Evolutionary conservation across 176 grass and related monocot genomes (phyloP).

Genomic region (Pharus latifolius): DNA sequence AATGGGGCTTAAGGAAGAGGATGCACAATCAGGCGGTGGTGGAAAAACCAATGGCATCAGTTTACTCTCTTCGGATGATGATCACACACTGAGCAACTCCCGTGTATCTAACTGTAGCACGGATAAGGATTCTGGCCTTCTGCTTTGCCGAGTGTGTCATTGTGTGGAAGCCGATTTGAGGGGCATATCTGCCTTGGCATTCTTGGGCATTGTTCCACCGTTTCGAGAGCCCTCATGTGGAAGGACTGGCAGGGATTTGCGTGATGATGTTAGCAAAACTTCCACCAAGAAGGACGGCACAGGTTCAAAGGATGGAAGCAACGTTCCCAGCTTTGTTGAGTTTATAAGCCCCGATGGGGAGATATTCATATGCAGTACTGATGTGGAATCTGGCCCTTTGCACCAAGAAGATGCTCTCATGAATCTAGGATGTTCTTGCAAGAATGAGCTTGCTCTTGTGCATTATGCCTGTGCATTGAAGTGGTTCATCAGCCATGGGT

Average conservation of each 20-base stretch:
- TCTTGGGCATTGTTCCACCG: conserved; percentile 53
- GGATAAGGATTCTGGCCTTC: conserved; percentile 41
- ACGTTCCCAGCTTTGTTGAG: conserved; percentile 28
- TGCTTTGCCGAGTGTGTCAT: conserved; percentile 77
- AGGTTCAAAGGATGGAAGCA: neutral
- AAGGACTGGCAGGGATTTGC: neutral
- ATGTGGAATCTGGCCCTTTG: conserved; percentile 58
- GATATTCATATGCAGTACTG: conserved; percentile 62
- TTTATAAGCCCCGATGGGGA: conserved; percentile 76
- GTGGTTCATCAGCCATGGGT: conserved; percentile 91
- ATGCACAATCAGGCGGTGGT: neutral
- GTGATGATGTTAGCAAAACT: neutral
- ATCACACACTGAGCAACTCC: conserved; percentile 4
- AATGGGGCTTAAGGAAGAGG: conserved; percentile 45
- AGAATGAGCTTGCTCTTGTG: conserved; percentile 70
- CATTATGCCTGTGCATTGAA: conserved; percentile 91
- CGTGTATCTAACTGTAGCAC: conserved; percentile 53
- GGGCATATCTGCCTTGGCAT: conserved; percentile 57
- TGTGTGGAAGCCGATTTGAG: conserved; percentile 61
- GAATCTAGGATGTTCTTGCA: conserved; percentile 85
- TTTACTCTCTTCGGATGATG: conserved; percentile 16
- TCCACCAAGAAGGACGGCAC: conserved; percentile 8
- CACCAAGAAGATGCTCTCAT: conserved; percentile 45
- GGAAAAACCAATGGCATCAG: neutral
- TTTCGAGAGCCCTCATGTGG: conserved; percentile 8